Base-by-base conservation (phyloP, 1,284 basidiomycete genomes). In the Puccinia hordei region DNA sequence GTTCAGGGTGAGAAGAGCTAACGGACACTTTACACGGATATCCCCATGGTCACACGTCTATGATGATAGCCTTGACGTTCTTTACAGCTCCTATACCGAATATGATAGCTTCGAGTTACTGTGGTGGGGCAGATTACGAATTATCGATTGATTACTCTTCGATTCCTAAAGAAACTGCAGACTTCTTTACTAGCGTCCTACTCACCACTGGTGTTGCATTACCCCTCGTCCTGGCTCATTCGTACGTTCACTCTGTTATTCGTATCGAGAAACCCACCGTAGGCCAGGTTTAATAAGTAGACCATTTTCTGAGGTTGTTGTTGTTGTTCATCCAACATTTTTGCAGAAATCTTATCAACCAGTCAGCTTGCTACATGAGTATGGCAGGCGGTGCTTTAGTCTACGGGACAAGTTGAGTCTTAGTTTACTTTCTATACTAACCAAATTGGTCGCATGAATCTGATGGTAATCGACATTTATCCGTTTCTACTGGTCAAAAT, bases 1-100 rank as follows among this genome's bases (percentile, higher is more conserved):
- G n/a, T n/a, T n/a, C n/a, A n/a, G n/a, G n/a, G n/a, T n/a, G n/a
- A n/a, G n/a, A n/a, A n/a, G n/a, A n/a, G n/a, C n/a, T n/a, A n/a
- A n/a, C n/a, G n/a, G n/a, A n/a, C n/a, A n/a, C n/a, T n/a, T n/a
- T 19, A 22, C 17, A 4, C 9, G 13, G 13, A 3, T 27, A 8
- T 49, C 38, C 49, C 80, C 41, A 80, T 49, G 73, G 72, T 73
- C 33, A 55, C 57, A 59, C 22, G n/a, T 59, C 12, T 24, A 59
- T 15, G 30, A 27, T 27, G 27, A 38, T 84, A 98, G 96, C 97
- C 2, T 87, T 98, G 83, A 95, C 92, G 44, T 99, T 98, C 85
- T 93, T 98, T 53, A 88, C 98, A 82, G 97, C 97, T 1, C 97
- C 97, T 24, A 88, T 98, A 30, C 97, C 97, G 6, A 99, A 99